Percentiles rank a stretch among this genome's conserved stretches.
Evolutionary conservation across 768 basidiomycete genomes (phyloP).

Genomic region (Podaxis sp.): DNA sequence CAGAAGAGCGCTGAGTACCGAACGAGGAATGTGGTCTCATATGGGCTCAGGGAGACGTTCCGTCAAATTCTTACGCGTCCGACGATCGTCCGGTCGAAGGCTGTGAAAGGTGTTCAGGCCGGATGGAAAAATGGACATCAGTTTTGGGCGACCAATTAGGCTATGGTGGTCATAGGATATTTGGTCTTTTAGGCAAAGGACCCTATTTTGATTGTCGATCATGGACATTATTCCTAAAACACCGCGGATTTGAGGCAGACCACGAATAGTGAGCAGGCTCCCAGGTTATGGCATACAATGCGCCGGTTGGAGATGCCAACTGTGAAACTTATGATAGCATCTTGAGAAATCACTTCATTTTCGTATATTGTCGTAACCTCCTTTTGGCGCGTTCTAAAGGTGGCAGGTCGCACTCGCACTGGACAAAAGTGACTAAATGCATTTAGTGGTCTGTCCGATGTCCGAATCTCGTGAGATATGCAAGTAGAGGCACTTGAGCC

Average conservation of each 20-base stretch:
- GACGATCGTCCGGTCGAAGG: constrained; percentile 1
- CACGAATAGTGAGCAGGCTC: not conserved
- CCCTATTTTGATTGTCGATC: not conserved
- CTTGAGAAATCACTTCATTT: no score
- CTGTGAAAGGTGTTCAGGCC: not conserved
- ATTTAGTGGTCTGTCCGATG: no score
- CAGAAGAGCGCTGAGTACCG: not conserved
- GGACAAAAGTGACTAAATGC: no score
- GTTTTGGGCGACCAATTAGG: not conserved
- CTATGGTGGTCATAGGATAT: not conserved
- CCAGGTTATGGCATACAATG: not conserved
- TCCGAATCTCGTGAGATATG: no score
- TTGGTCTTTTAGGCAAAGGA: not conserved
- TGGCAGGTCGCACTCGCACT: no score
- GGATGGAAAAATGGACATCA: constrained; percentile 5
- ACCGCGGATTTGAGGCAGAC: not conserved
- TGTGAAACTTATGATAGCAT: no score
- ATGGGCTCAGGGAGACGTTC: constrained; percentile 4
- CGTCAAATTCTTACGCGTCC: not conserved
- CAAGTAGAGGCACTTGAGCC: no score
- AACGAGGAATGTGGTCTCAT: not conserved
- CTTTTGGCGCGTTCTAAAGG: no score
- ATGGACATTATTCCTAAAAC: not conserved
- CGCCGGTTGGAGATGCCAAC: no score
- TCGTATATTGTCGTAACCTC: no score